Percentiles rank a stretch among this genome's conserved stretches.
These are phyloP conservation scores for Solanum virginianum DNA, from an alignment of 257 asterid species.

Conservation along the genomic window DNA sequence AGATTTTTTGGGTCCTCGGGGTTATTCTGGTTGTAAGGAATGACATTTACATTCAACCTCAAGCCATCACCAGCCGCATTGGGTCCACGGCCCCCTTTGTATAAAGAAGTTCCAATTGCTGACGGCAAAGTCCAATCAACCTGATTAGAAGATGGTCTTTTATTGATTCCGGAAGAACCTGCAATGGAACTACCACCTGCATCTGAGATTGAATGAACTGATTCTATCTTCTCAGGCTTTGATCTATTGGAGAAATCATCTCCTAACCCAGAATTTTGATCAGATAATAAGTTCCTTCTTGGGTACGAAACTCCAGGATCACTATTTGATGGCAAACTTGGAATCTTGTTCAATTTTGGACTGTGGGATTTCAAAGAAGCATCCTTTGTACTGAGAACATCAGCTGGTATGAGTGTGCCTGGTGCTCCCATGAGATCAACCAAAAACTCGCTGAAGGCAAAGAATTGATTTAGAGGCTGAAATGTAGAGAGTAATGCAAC, in stretches of 20 bases:
- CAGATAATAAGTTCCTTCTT: slow-evolving; percentile 11
- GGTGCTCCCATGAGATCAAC: slow-evolving; percentile 99
- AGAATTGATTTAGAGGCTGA: slow-evolving; percentile 22
- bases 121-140: slow-evolving; percentile 40
- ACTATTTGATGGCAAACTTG: slow-evolving; percentile 23
- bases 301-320: slow-evolving; percentile 24
- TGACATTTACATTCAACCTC: slow-evolving; percentile 57
- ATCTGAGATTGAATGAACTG: slow-evolving; percentile 17
- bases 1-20: slow-evolving; percentile 71
- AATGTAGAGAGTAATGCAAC: slow-evolving; percentile 2
- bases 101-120: slow-evolving; percentile 46
- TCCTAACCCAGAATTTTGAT: slow-evolving; percentile 21
- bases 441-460: slow-evolving; percentile 74
- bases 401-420: slow-evolving; percentile 93
- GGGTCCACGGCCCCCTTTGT: slow-evolving; percentile 75
- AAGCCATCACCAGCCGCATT: slow-evolving; percentile 49
- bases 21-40: slow-evolving; percentile 51
- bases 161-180: slow-evolving; percentile 50
- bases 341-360: slow-evolving; percentile 41
- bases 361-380: slow-evolving; percentile 36
- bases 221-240: slow-evolving; percentile 33
- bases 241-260: slow-evolving; percentile 18
- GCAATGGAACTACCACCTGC: slow-evolving; percentile 33
- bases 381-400: slow-evolving; percentile 62
- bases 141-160: slow-evolving; percentile 34